Evolutionary conservation across 2,329 filamentous ascomycete species (phyloP).

Genomic region (Xylaria sp.): DNA sequence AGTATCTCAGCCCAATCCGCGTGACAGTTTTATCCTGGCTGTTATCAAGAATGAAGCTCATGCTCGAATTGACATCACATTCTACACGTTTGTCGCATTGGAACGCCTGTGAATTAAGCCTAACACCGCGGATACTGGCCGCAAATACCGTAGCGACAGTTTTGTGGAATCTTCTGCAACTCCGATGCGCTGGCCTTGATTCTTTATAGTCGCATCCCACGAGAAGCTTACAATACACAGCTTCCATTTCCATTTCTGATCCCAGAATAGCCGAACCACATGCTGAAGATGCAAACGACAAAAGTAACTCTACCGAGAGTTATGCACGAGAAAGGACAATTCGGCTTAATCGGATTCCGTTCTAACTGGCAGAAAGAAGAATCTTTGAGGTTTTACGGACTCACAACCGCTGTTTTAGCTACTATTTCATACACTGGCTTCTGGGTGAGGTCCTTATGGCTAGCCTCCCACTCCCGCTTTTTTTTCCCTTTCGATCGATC

Average conservation of each 20-base stretch:
- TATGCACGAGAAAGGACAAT: constrained; percentile 86
- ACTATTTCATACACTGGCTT: constrained; percentile 59
- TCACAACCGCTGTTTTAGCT: constrained; percentile 21
- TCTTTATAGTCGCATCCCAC: constrained; percentile 96
- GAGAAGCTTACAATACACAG: constrained; percentile 92
- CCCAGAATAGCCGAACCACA: constrained; percentile 76
- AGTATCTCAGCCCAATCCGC: too few relatives aligned
- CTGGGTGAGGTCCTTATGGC: constrained; percentile 68
- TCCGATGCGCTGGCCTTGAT: constrained; percentile 96
- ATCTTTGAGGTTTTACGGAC: constrained; percentile 65
- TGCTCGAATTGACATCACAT: not conserved
- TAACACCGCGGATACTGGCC: constrained; percentile 3
- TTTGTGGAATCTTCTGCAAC: constrained; percentile 97
- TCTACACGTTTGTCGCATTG: not conserved
- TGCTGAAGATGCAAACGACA: constrained; percentile 38
- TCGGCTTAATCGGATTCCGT: constrained; percentile 93
- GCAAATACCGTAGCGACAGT: constrained; percentile 5
- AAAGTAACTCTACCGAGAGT: constrained; percentile 75
- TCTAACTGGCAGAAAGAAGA: constrained; percentile 75
- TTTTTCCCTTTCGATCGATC: constrained; percentile 86
- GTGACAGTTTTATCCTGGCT: too few relatives aligned
- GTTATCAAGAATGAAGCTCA: not conserved
- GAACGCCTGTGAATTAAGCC: not conserved
- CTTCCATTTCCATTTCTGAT: constrained; percentile 85
- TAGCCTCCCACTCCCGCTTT: constrained; percentile 79